These are phyloP conservation scores for Nephelium lappaceum DNA, from an alignment of 345 rosid genomes.

Conservation along the genomic window DNA sequence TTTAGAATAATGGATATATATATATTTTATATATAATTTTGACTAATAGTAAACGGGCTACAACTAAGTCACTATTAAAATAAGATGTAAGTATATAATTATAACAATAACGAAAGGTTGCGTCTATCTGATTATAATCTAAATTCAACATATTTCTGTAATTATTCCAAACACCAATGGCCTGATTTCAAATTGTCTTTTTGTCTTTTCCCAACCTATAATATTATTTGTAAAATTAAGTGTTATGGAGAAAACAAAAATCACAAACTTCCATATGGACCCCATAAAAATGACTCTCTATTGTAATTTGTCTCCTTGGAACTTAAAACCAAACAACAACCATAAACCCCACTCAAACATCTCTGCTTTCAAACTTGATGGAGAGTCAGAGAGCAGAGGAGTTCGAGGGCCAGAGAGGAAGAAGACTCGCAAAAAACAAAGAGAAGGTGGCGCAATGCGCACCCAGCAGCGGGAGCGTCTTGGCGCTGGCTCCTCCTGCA, in stretches of 20 bases:
- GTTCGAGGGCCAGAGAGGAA: slow-evolving; percentile 21
- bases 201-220: too few species aligned
- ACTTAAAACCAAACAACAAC: not conserved
- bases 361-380: not conserved
- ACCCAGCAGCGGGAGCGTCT: slow-evolving; percentile 17
- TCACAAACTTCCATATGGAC: not conserved
- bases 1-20: too few species aligned
- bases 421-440: slow-evolving; percentile 16
- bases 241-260: not conserved
- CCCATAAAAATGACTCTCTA: not conserved
- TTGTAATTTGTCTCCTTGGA: slow-evolving; percentile 9
- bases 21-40: too few species aligned
- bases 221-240: not conserved
- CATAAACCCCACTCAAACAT: slow-evolving; percentile 18
- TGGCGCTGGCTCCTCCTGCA: slow-evolving; percentile 12
- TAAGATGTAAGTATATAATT: too few species aligned
- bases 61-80: too few species aligned
- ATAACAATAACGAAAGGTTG: too few species aligned
- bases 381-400: not conserved
- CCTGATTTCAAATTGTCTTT: too few species aligned
- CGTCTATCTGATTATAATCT: too few species aligned
- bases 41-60: too few species aligned
- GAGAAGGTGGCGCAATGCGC: slow-evolving; percentile 20
- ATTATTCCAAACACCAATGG: too few species aligned
- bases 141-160: too few species aligned